phyloP scores from a whole-genome alignment of 768 basidiomycete genomes.

The Podaxis sp. region DNA sequence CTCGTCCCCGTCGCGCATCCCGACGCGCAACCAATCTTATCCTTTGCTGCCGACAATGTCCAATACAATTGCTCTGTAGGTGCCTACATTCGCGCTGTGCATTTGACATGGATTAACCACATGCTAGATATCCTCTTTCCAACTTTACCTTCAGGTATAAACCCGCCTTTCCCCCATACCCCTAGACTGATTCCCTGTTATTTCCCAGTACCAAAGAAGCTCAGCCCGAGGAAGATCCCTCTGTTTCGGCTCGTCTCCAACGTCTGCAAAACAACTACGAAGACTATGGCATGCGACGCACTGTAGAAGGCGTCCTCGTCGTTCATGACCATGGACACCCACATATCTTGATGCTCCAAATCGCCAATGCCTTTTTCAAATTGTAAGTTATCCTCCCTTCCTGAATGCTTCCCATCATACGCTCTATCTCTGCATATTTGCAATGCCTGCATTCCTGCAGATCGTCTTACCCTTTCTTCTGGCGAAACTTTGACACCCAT shows the following conservation, averaged over 20 bases:
- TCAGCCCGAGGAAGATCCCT: constrained; percentile 96
- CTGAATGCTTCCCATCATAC: neutral
- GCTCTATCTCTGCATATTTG: neutral
- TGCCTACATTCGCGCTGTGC: constrained; percentile 6
- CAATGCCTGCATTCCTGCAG: neutral
- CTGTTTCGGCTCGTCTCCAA: constrained; percentile 91
- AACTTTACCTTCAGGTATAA: constrained; percentile 89
- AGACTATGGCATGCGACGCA: constrained; percentile 94
- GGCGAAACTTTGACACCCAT: neutral
- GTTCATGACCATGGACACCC: constrained; percentile 98
- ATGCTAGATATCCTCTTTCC: constrained; percentile 72
- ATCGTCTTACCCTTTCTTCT: neutral
- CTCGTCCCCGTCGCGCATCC: constrained; percentile 7
- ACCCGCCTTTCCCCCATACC: neutral
- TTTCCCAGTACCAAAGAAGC: constrained; percentile 83
- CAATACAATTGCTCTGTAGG: constrained; percentile 53
- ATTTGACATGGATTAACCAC: neutral
- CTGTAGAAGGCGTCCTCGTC: constrained; percentile 87
- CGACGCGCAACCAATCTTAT: constrained; percentile 43
- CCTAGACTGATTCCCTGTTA: constrained; percentile 10
- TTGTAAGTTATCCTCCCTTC: constrained; percentile 54
- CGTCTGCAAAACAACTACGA: constrained; percentile 96
- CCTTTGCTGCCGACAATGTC: constrained; percentile 35
- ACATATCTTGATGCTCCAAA: constrained; percentile 97
- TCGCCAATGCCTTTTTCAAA: constrained; percentile 99